Evolutionary conservation across 768 basidiomycete species (phyloP).

Genomic region (Suillus decipiens): DNA sequence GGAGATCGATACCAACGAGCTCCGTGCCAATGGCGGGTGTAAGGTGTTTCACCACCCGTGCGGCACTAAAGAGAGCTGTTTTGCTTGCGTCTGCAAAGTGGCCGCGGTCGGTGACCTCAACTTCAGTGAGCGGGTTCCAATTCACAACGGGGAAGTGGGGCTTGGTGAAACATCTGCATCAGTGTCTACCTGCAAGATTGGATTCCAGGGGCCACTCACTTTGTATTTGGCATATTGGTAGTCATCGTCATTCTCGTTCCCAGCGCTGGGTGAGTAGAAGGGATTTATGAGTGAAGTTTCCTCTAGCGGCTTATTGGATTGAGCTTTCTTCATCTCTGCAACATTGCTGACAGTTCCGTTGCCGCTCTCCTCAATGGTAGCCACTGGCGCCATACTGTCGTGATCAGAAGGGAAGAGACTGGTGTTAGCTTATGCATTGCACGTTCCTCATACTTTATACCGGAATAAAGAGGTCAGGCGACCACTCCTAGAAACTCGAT

Average conservation of each 20-base stretch:
- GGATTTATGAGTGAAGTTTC: conserved; percentile 49
- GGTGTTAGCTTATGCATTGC: neutral
- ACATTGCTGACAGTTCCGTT: conserved; percentile 23
- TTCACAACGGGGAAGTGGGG: conserved; percentile 62
- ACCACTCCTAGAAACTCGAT: neutral
- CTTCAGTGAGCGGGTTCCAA: conserved; percentile 63
- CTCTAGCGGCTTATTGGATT: conserved; percentile 7
- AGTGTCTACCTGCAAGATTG: conserved; percentile 4
- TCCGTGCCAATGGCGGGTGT: conserved; percentile 79
- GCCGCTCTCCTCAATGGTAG: conserved; percentile 39
- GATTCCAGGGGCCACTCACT: conserved; percentile 35
- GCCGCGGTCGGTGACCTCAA: conserved; percentile 66
- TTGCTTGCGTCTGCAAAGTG: conserved; percentile 71
- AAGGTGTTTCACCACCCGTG: conserved; percentile 64
- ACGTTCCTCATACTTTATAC: conserved; percentile 20
- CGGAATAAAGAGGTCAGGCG: conserved; percentile 1
- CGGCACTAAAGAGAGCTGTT: conserved; percentile 62
- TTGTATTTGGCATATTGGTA: conserved; percentile 64
- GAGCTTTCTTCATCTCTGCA: conserved; percentile 27
- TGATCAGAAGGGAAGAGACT: neutral
- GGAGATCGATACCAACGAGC: conserved; percentile 69
- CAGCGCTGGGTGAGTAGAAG: conserved; percentile 65
- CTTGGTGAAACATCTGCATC: conserved; percentile 34
- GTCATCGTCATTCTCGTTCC: conserved; percentile 47
- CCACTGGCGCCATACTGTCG: conserved; percentile 51